Conservation (phyloP, 176 grass and related monocot species). For the Elaeis guineensis region DNA sequence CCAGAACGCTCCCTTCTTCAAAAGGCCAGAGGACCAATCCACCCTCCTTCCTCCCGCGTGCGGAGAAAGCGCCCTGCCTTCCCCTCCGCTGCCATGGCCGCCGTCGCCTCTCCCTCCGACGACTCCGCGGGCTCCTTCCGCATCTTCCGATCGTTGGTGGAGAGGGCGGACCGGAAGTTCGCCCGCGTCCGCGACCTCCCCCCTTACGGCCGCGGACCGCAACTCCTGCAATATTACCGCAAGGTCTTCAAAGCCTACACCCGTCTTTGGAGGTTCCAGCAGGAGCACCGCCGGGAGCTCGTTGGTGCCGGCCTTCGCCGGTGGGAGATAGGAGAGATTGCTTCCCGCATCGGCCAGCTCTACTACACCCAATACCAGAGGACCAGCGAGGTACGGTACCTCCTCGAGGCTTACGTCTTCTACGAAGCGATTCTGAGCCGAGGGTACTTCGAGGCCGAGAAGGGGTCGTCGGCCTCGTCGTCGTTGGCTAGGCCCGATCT, state of each 20-base stretch:
- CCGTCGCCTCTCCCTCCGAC: constrained; percentile 13
- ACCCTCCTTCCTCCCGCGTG: background rate
- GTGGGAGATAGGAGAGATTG: constrained; percentile 90
- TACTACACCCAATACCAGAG: constrained; percentile 94
- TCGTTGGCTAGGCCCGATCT: constrained; percentile 30
- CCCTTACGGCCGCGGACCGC: constrained; percentile 41
- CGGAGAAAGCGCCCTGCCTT: background rate
- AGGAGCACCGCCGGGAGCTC: constrained; percentile 57
- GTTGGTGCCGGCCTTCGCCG: constrained; percentile 58
- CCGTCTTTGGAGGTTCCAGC: constrained; percentile 79
- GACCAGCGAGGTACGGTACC: constrained; percentile 81
- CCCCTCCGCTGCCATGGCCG: constrained; percentile 19
- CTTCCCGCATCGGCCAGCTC: constrained; percentile 98
- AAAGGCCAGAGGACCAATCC: background rate
- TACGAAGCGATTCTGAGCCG: constrained; percentile 95
- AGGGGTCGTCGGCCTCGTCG: constrained; percentile 6
- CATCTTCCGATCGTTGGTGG: constrained; percentile 48
- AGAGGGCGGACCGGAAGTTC: constrained; percentile 87
- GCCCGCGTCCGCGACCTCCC: constrained; percentile 85
- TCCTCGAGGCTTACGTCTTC: constrained; percentile 92
- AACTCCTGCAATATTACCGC: constrained; percentile 64
- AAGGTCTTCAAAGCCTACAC: constrained; percentile 99
- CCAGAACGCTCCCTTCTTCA: background rate
- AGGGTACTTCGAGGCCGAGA: constrained; percentile 58
- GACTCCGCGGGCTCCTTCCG: constrained; percentile 20